Evolutionary conservation across 805 yeast species (phyloP), one percentile per base, ranked within the genome.

Genomic region (Barnettozyma botsteinii): DNA sequence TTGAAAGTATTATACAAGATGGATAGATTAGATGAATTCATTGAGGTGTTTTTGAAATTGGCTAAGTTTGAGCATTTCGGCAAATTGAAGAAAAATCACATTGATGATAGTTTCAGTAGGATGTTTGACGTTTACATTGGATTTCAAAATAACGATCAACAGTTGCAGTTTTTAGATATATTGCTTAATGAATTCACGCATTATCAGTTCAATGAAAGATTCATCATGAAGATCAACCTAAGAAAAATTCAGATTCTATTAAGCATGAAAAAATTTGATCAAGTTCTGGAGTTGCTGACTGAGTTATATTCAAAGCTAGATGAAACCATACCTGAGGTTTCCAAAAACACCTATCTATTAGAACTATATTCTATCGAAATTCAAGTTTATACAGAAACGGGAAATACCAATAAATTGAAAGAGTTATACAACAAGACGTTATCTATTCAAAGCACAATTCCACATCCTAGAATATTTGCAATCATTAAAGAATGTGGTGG

Each of bases 401-500:
- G 65, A 9, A 51, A 67, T 21, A 49, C 65, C 23, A 45, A 65
- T 4, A 60, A 63, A 41, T 61, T 82, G 31, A 66, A 67, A 38
- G 63, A 68, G 35, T 62, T 79, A 17, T 76, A 81, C 47, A 59
- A 65, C 21, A 63, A 73, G 44, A 66, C 81, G 0, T 47, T 64
- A n/a, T 47, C 58, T 6, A 64, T 79, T 17, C 70, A 73, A 7
- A 66, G 79, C 0, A 83, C 85, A 2, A 79, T 83, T 3, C 83
- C 88, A 1, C 94, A 86, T 52, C 88, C 94, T 1, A 66, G 72
- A 35, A 77, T 82, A 21, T 66, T 79, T 58, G 95, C 91, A 2
- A 73, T 81, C n/a, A 72, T 85, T 20, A 71, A 77, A 45, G 91
- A 85, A 56, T 79, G 86, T 48, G 85, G 87, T 0, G 95, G 88